These are phyloP conservation scores for Benincasa hispida DNA, from an alignment of 306 rosid genomes.

Conservation along the genomic window DNA sequence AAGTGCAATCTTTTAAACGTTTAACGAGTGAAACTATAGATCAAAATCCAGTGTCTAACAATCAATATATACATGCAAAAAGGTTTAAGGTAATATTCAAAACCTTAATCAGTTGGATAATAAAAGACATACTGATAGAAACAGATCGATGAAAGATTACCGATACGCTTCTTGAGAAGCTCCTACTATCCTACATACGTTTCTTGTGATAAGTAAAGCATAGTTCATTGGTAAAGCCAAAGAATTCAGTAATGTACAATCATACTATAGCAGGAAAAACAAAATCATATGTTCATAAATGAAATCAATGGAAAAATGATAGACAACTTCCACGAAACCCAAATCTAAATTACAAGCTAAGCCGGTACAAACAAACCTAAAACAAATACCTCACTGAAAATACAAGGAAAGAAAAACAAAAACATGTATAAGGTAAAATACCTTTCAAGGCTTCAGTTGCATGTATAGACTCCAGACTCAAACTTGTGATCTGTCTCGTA, in stretches of 20 bases:
- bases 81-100: background rate
- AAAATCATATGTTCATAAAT: conserved; percentile 5
- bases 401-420: conserved; percentile 13
- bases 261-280: background rate
- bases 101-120: background rate
- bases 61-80: background rate
- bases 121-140: background rate
- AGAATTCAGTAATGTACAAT: background rate
- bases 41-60: background rate
- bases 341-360: conserved; percentile 35
- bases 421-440: conserved; percentile 14
- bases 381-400: conserved; percentile 21
- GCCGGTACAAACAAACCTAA: conserved; percentile 41
- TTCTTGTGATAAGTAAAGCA: background rate
- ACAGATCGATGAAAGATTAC: background rate
- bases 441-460: conserved; percentile 48
- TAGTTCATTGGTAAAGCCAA: background rate
- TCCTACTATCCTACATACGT: background rate
- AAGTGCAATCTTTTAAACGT: background rate
- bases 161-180: background rate
- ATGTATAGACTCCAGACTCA: conserved; percentile 66
- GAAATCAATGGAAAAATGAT: conserved; percentile 16
- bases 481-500: conserved; percentile 77
- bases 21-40: background rate
- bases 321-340: conserved; percentile 19